Evolutionary conservation across 2,329 filamentous ascomycete species (phyloP), one percentile per base, ranked within the genome.

Genomic region (Aspergillus pseudoterreus): DNA sequence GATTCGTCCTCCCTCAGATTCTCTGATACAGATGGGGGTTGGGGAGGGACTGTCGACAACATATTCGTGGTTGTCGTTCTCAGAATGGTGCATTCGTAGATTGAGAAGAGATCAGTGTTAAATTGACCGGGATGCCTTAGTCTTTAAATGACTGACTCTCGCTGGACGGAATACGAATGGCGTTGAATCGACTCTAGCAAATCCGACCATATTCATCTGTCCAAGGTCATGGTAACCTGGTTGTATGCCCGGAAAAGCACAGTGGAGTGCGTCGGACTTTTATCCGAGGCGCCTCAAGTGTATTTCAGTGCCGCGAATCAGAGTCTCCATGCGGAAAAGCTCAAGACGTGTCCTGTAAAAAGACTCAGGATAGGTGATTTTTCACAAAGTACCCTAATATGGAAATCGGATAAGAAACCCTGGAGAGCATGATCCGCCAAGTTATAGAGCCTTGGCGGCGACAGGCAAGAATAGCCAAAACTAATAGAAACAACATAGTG

Each of bases 11-110:
- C 24, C 4, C 33, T 17, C 8, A 17, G 12, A 5, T 21, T 41
- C 35, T 47, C 45, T 11, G 35, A 17, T 14, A 41, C 15, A 47
- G 38, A 30, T 42, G 45, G 43, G 15, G 51, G 44, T 38, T 53
- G 47, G 11, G 53, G 33, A 19, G 47, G 36, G 22, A 50, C 47
- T 39, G 55, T 47, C 17, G 54, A 54, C 27, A 59, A 38, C 54
- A 57, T 57, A 8, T 51, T 53, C 30, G 45, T 41, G 35, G 35
- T 38, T 4, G 35, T n/a, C 2, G 35, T 4, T 14, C 35, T 15
- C n/a, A 6, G 35, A 15, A 38, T n/a, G 15, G 14, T 38, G 35
- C 17, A 9, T n/a, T 17, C 11, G n/a, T 15, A 27, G 33, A 33
- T 14, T 2, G 14, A 21, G 17, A n/a, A 17, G 32, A 46, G 4